These are phyloP conservation scores for Hypseocharis bilobata DNA, from an alignment of 441 rosid species.

Conservation along the genomic window DNA sequence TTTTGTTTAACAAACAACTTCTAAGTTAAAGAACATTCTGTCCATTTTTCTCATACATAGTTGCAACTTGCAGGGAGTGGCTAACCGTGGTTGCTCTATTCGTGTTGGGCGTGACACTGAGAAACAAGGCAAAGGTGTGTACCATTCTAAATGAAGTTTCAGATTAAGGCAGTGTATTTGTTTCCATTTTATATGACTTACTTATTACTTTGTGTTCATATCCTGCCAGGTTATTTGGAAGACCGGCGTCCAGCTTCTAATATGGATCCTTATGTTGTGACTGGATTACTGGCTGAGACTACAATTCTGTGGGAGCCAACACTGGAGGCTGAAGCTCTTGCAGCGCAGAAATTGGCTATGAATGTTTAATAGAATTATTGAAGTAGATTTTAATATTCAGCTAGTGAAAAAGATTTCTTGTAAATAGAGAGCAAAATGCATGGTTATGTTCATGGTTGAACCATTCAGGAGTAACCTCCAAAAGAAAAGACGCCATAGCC, in stretches of 20 bases:
- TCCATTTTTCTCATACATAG: neutral
- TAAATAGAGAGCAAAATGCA: neutral
- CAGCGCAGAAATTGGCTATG: neutral
- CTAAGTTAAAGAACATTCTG: neutral
- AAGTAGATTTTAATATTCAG: neutral
- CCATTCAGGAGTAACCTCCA: neutral
- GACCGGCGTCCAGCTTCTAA: slow-evolving; percentile 87
- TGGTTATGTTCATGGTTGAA: neutral
- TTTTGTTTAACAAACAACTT: neutral
- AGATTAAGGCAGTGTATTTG: neutral
- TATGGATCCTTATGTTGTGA: slow-evolving; percentile 90
- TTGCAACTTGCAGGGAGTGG: slow-evolving; percentile 59
- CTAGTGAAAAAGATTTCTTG: neutral
- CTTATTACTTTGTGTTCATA: neutral
- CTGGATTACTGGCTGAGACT: slow-evolving; percentile 65
- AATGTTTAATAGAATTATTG: neutral
- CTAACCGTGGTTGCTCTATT: slow-evolving; percentile 91
- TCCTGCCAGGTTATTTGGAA: slow-evolving; percentile 63
- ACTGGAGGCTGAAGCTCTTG: neutral
- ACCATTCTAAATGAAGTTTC: neutral
- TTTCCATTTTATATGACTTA: neutral
- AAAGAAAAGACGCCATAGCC: neutral
- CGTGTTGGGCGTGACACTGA: slow-evolving; percentile 97
- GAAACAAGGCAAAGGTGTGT: slow-evolving; percentile 71
- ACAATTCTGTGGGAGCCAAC: slow-evolving; percentile 69